Evolutionary conservation across 2,329 filamentous ascomycete genomes (phyloP), one percentile per base, ranked within the genome.

Genomic region (Cyclaneusma minus): DNA sequence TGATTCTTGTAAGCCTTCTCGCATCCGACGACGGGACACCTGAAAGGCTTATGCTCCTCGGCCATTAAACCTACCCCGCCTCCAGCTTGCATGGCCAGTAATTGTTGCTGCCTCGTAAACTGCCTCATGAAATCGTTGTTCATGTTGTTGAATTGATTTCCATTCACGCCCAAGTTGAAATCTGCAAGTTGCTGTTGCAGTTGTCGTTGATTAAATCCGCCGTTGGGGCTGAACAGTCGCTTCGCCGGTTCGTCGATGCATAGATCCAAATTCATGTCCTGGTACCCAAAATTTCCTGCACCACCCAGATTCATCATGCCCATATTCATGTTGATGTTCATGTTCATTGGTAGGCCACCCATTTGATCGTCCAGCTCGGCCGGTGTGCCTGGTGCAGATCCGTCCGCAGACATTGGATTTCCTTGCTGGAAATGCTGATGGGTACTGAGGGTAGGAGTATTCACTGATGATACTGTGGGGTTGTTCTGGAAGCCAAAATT

Each of bases 1-100:
- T 95, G 89, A 51, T 98, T 98, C 64, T 98, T 98, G 60, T 98
- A 98, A 0, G 89, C 87, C 62, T 98, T 98, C 52, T 95, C 89
- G 46, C 89, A 98, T 5, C 89, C 89, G 49, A 98, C 92, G 26
- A 98, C 89, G 2, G 89, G 89, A 45, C 89, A 98, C 49, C 85
- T 81, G 63, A 93, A 98, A 0, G 89, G 89, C 55, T 95, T 98
- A 44, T 91, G 83, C 49, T 98, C 87, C 48, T 95, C 87, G 37
- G 24, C 27, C 21, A 30, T 37, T 36, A 36, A 43, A 43, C 25
- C 29, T n/a, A n/a, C n/a, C n/a, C n/a, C n/a, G n/a, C n/a, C n/a
- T n/a, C n/a, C n/a, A n/a, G n/a, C 38, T 16, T 41, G 39, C 37
- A 47, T 42, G 5, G 38, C 40, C 36, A 71, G 54, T 34, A 75